phyloP scores from a whole-genome alignment of 176 grass and related monocot species.

The Luzula sylvatica region DNA sequence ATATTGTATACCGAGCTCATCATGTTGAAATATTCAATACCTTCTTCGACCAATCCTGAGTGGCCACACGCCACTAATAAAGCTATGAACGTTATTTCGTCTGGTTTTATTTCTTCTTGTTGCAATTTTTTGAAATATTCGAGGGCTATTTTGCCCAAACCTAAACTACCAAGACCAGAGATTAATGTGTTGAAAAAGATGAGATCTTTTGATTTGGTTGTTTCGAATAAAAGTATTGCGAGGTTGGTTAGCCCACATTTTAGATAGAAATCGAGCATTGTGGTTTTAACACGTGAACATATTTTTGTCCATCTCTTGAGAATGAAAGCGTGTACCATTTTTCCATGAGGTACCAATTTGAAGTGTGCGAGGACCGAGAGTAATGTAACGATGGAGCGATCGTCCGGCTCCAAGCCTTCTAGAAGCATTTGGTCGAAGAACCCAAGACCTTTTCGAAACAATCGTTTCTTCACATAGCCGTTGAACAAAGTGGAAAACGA shows the following conservation, averaged over 20 bases:
- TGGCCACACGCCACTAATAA: slow-evolving; percentile 27
- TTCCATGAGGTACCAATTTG: slow-evolving; percentile 19
- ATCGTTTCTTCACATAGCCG: slow-evolving; percentile 27
- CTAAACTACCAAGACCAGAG: slow-evolving; percentile 23
- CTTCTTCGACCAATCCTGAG: slow-evolving; percentile 31
- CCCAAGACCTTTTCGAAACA: slow-evolving; percentile 19
- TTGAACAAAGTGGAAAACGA: slow-evolving; percentile 33
- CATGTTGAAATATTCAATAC: slow-evolving; percentile 25
- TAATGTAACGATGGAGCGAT: slow-evolving; percentile 25
- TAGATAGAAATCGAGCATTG: slow-evolving; percentile 32
- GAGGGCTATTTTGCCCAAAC: slow-evolving; percentile 14
- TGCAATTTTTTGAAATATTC: slow-evolving; percentile 26
- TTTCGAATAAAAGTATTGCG: slow-evolving; percentile 18
- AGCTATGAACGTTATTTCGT: slow-evolving; percentile 30
- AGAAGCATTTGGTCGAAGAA: slow-evolving; percentile 30
- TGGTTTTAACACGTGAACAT: slow-evolving; percentile 8
- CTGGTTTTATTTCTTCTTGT: slow-evolving; percentile 17
- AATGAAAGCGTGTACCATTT: slow-evolving; percentile 30
- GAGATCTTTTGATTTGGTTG: slow-evolving; percentile 23
- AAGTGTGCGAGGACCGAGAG: slow-evolving; percentile 18
- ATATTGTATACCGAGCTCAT: slow-evolving; percentile 29
- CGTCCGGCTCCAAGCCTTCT: slow-evolving; percentile 20
- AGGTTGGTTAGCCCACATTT: slow-evolving; percentile 13
- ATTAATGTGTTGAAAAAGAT: slow-evolving; percentile 31
- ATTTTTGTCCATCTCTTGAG: slow-evolving; percentile 27